Conservation (phyloP, 306 rosid species). For the Vigna nakashimae region DNA sequence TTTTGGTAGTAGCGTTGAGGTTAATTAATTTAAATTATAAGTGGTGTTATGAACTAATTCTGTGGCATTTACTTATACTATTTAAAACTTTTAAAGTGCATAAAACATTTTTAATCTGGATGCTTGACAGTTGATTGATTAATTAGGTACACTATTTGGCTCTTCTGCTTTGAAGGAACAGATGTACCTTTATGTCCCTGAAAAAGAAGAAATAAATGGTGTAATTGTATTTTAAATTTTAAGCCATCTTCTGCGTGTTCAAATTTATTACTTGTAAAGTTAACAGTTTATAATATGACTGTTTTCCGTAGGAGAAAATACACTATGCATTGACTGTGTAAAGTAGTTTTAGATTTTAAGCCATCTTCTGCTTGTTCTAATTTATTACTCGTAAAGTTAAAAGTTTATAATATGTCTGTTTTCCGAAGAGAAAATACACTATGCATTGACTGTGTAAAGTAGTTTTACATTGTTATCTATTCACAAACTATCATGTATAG, state of each 20-base stretch:
- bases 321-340: background rate
- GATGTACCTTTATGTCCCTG: background rate
- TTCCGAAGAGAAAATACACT: background rate
- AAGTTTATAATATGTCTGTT: constrained; percentile 22
- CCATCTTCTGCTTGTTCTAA: constrained; percentile 1
- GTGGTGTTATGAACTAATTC: background rate
- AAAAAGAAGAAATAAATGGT: background rate
- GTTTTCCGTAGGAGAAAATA: background rate
- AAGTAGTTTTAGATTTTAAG: background rate
- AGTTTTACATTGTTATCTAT: too few species aligned
- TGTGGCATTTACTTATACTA: constrained; percentile 17
- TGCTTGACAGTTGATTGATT: constrained; percentile 20
- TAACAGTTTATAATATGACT: constrained; percentile 16
- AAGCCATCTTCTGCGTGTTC: constrained; percentile 8
- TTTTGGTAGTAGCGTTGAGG: background rate
- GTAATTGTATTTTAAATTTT: constrained; percentile 4
- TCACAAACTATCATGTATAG: too few species aligned
- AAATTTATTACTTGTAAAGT: background rate
- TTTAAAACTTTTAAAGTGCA: constrained; percentile 7
- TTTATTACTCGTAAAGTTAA: background rate
- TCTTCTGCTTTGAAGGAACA: constrained; percentile 25
- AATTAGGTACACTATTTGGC: constrained; percentile 5
- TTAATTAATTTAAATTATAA: constrained; percentile 28
- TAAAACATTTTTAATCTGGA: constrained; percentile 30
- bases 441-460: too few species aligned